phyloP scores from a whole-genome alignment of 345 rosid genomes.

The Adansonia digitata region DNA sequence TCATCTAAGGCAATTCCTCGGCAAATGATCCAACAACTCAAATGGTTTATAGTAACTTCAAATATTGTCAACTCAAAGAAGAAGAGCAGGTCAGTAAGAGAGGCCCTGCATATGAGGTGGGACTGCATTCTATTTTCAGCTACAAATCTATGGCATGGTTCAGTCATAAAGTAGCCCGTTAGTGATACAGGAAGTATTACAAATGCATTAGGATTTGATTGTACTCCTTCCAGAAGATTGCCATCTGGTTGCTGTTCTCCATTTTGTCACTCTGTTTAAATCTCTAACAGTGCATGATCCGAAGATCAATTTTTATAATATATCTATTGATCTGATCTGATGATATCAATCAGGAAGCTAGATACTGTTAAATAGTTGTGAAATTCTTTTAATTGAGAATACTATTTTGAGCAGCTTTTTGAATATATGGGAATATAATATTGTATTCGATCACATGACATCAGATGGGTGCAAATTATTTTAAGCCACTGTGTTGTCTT shows the following conservation, averaged over 20 bases:
- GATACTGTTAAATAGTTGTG: not conserved
- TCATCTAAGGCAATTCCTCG: constrained; percentile 79
- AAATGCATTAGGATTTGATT: too few species aligned
- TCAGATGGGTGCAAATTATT: not conserved
- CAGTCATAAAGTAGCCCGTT: not conserved
- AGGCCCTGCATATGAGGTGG: not conserved
- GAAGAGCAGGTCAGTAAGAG: not conserved
- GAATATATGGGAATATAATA: not conserved
- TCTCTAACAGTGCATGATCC: not conserved
- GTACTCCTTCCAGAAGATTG: not conserved
- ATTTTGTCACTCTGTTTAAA: not conserved
- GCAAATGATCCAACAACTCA: too few species aligned
- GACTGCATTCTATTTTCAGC: not conserved
- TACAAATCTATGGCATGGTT: not conserved
- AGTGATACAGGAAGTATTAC: not conserved
- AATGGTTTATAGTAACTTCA: not conserved
- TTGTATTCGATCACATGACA: not conserved
- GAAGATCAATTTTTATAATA: not conserved
- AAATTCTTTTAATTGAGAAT: not conserved
- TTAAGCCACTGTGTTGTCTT: not conserved
- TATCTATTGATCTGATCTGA: not conserved
- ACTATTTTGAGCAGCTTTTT: not conserved
- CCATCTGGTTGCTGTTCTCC: not conserved
- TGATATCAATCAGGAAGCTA: not conserved
- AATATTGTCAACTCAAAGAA: too few species aligned